A percentile compares a stretch with the other conserved stretches of the same genome.
phyloP scores from a whole-genome alignment of 345 rosid genomes.

The Diplotaxis tenuifolia region DNA sequence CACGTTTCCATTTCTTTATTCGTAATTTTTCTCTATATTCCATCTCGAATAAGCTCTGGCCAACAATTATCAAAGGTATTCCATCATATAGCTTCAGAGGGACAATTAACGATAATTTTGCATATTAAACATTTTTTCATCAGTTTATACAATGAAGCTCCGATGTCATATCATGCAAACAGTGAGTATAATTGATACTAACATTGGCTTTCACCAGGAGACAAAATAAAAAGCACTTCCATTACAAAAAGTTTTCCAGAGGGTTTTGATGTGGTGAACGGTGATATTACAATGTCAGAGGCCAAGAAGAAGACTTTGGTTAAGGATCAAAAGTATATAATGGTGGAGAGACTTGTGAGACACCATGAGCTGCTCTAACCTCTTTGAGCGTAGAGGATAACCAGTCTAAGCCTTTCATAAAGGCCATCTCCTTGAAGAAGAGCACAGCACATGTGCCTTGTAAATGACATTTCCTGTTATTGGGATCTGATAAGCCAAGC shows the following conservation, averaged over 20 bases:
- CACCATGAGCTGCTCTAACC: conserved; percentile 55
- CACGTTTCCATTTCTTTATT: neutral
- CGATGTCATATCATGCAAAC: conserved; percentile 15
- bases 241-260: neutral
- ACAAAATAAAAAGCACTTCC: neutral
- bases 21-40: neutral
- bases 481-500: conserved; percentile 81
- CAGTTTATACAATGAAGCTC: conserved; percentile 24
- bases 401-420: conserved; percentile 98
- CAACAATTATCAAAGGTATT: neutral
- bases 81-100: neutral
- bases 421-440: conserved; percentile 96
- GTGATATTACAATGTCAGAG: conserved; percentile 14
- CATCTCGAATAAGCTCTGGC: neutral
- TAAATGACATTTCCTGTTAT: conserved; percentile 98
- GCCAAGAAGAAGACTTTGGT: too few species aligned
- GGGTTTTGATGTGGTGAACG: neutral
- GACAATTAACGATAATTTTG: neutral
- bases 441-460: conserved; percentile 99
- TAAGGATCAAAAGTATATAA: conserved; percentile 24
- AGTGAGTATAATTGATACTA: too few species aligned
- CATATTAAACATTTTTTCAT: neutral
- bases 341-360: conserved; percentile 24
- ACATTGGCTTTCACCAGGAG: conserved; percentile 11
- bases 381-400: conserved; percentile 74